These are phyloP conservation scores for Mycena amicta DNA, from an alignment of 768 basidiomycete species.

Conservation along the genomic window DNA sequence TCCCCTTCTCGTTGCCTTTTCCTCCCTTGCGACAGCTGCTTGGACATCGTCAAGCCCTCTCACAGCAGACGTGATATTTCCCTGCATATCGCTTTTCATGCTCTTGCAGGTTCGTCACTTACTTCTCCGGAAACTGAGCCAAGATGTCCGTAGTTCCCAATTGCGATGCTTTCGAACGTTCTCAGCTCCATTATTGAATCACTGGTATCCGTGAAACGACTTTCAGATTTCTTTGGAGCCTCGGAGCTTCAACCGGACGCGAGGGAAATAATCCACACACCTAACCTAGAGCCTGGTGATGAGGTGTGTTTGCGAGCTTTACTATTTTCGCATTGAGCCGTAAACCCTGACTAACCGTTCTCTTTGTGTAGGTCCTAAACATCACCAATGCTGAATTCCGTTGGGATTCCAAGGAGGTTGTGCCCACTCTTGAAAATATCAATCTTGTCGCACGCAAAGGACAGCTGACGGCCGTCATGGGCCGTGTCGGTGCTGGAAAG, in stretches of 20 bases:
- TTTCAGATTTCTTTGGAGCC: conserved; percentile 74
- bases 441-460: conserved; percentile 78
- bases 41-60: conserved; percentile 63
- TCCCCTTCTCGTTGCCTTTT: conserved; percentile 77
- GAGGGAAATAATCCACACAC: conserved; percentile 50
- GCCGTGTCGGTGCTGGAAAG: conserved; percentile 92
- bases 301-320: conserved; percentile 41
- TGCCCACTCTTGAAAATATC: conserved; percentile 77
- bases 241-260: conserved; percentile 84
- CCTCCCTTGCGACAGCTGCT: conserved; percentile 78
- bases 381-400: conserved; percentile 80
- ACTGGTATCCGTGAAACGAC: conserved; percentile 76
- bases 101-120: conserved; percentile 50
- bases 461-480: conserved; percentile 82
- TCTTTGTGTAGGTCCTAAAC: conserved; percentile 57
- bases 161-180: conserved; percentile 78
- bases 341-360: too few species aligned
- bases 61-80: conserved; percentile 92
- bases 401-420: conserved; percentile 62
- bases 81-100: conserved; percentile 91
- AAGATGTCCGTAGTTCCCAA: conserved; percentile 68
- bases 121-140: too few species aligned
- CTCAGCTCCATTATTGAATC: conserved; percentile 86
- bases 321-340: not conserved
- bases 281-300: conserved; percentile 55